Evolutionary conservation across 306 rosid species (phyloP).

Genomic region (Trifolium repens): DNA sequence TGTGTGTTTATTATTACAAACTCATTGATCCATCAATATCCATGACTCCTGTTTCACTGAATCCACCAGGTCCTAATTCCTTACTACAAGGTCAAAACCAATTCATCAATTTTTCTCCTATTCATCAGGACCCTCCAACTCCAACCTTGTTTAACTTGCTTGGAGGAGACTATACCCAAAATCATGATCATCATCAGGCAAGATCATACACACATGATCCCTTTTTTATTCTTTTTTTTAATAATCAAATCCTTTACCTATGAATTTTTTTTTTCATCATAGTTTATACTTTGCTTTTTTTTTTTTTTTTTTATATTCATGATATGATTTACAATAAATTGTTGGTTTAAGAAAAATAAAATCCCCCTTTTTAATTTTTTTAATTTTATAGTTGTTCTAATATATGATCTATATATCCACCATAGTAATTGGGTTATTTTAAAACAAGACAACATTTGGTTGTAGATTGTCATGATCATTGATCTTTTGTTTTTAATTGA

Average conservation of each 20-base stretch:
- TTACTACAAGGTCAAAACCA: constrained; percentile 46
- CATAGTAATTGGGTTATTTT: background rate
- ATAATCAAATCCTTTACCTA: background rate
- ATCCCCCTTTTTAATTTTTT: background rate
- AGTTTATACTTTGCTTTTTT: background rate
- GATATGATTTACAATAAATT: too few species aligned
- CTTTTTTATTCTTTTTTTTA: background rate
- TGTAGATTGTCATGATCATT: constrained; percentile 6
- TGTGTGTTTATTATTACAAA: background rate
- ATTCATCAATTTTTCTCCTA: constrained; percentile 42
- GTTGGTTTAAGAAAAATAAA: background rate
- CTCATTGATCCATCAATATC: constrained; percentile 23
- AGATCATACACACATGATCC: constrained; percentile 30
- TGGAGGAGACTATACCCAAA: constrained; percentile 39
- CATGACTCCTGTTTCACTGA: constrained; percentile 63
- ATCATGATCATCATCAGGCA: constrained; percentile 57
- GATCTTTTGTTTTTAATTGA: too few species aligned
- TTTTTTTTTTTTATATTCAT: background rate
- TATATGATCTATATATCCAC: background rate
- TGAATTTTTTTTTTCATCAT: background rate
- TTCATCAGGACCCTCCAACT: constrained; percentile 38
- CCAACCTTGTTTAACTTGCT: constrained; percentile 38
- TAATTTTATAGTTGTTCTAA: background rate
- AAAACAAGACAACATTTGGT: constrained; percentile 5
- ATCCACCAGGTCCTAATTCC: constrained; percentile 50